Percentiles rank a stretch among this genome's conserved stretches.
These are phyloP conservation scores for Citrus australasica DNA, from an alignment of 345 rosid species.

Conservation along the genomic window DNA sequence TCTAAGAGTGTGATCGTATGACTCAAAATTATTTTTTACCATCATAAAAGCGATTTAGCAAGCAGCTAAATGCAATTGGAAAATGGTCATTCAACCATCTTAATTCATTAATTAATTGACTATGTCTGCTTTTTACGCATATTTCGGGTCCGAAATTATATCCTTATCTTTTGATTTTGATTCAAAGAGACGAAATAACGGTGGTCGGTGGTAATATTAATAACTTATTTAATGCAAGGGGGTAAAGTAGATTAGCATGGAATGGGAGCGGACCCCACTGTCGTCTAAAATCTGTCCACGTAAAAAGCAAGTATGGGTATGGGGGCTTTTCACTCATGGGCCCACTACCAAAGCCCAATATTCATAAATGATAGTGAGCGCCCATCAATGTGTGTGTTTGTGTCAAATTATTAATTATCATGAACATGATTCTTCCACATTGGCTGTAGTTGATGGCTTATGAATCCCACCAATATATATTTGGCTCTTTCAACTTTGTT, in stretches of 20 bases:
- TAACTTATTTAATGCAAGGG: background rate
- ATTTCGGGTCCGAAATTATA: background rate
- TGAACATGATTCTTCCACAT: too few species aligned
- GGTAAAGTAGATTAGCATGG: background rate
- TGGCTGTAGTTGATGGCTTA: too few species aligned
- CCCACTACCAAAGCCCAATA: constrained; percentile 11
- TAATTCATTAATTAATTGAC: background rate
- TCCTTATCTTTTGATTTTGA: background rate
- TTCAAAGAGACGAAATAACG: background rate
- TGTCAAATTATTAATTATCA: too few species aligned
- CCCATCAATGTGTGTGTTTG: too few species aligned
- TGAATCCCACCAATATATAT: too few species aligned
- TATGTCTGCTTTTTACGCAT: background rate
- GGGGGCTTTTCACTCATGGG: background rate
- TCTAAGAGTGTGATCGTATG: background rate
- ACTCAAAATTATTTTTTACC: too few species aligned
- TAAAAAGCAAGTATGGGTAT: background rate
- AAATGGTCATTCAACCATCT: background rate
- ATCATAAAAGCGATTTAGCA: too few species aligned
- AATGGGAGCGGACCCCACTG: background rate
- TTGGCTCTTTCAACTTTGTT: background rate
- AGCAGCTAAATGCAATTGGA: background rate
- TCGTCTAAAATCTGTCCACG: background rate
- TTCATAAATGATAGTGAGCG: too few species aligned
- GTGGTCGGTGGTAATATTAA: constrained; percentile 25